Conservation (phyloP, 306 rosid genomes). For the Acacia crassicarpa region DNA sequence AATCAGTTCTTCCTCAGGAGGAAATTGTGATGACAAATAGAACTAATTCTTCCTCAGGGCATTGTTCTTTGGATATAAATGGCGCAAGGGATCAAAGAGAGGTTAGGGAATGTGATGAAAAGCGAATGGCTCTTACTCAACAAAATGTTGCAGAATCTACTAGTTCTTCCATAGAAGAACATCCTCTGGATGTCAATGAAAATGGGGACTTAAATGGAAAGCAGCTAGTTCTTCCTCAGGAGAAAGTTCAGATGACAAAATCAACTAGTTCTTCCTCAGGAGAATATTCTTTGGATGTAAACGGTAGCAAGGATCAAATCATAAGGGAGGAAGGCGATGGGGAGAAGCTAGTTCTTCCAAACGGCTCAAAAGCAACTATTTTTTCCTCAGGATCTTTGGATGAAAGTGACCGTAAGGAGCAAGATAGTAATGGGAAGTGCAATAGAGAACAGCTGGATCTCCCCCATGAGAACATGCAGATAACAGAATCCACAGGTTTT, state of each 20-base stretch:
- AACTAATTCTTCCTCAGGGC: neutral
- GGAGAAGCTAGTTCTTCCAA: conserved; percentile 2
- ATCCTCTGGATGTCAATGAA: neutral
- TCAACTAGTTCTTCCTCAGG: conserved; percentile 2
- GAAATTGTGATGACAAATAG: neutral
- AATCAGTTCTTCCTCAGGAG: conserved; percentile 4
- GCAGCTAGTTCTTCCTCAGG: conserved; percentile 3
- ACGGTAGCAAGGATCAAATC: conserved; percentile 22
- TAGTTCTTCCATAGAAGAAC: neutral
- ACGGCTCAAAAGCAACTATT: neutral
- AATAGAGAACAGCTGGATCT: conserved; percentile 19
- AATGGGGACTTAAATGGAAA: neutral
- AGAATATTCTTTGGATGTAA: conserved; percentile 5
- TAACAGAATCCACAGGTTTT: conserved; percentile 17
- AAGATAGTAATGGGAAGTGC: conserved; percentile 16
- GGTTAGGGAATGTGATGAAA: conserved; percentile 15
- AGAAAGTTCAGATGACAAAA: neutral
- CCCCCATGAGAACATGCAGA: neutral
- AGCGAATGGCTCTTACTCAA: neutral
- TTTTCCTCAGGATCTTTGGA: neutral
- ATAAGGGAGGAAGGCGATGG: conserved; percentile 19
- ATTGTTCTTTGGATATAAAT: neutral
- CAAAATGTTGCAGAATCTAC: neutral
- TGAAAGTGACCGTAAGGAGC: conserved; percentile 25
- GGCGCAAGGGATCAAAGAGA: conserved; percentile 25